Conservation (phyloP, 495 filamentous ascomycete species). For the Penicillium antarcticum region DNA sequence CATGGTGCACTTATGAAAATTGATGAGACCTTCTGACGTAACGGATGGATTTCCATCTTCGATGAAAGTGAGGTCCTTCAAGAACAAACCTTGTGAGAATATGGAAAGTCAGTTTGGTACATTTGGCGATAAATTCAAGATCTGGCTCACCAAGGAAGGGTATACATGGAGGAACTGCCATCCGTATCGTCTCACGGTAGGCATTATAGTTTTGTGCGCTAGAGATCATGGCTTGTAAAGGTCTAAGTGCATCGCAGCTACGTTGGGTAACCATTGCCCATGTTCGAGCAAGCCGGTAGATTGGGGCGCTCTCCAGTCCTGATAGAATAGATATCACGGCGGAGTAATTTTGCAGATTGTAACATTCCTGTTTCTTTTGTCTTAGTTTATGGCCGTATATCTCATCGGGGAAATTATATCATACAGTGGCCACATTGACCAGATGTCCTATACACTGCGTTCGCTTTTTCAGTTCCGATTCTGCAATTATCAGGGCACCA, state of each 20-base stretch:
- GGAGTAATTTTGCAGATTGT: slow-evolving; percentile 84
- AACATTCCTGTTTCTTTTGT: slow-evolving; percentile 64
- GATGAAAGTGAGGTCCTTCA: slow-evolving; percentile 94
- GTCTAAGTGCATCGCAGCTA: slow-evolving; percentile 65
- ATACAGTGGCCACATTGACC: slow-evolving; percentile 80
- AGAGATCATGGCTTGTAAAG: slow-evolving; percentile 80
- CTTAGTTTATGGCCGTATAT: neutral
- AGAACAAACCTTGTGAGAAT: slow-evolving; percentile 65
- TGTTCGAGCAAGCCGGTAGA: slow-evolving; percentile 81
- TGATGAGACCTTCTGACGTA: slow-evolving; percentile 85
- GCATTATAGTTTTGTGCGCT: slow-evolving; percentile 91
- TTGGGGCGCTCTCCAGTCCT: slow-evolving; percentile 80
- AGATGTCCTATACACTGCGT: slow-evolving; percentile 95
- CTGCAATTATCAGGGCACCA: slow-evolving; percentile 85
- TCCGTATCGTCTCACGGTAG: slow-evolving; percentile 80
- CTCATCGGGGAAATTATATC: neutral
- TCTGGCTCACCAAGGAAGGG: slow-evolving; percentile 79
- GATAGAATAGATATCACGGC: slow-evolving; percentile 92
- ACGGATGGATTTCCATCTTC: slow-evolving; percentile 92
- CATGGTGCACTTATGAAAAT: slow-evolving; percentile 90
- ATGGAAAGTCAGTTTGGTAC: neutral
- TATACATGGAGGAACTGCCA: slow-evolving; percentile 84
- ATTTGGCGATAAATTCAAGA: neutral
- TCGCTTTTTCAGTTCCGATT: slow-evolving; percentile 82
- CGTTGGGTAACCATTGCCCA: slow-evolving; percentile 82